Conservation (phyloP, 768 basidiomycete species). For the Infundibulicybe gibba region DNA sequence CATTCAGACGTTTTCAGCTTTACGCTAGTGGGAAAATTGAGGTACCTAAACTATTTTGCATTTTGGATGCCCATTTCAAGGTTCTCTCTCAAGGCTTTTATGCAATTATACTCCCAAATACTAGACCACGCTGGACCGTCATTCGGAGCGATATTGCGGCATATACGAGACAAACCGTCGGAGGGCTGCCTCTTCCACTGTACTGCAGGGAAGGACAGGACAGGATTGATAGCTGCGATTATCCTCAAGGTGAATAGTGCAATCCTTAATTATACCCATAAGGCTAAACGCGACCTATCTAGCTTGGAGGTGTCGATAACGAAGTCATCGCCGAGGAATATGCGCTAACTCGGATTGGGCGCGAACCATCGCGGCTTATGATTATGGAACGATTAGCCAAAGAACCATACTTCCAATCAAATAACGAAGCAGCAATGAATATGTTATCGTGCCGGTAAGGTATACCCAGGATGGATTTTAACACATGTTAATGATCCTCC, state of each 20-base stretch:
- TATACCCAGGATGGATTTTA: not conserved
- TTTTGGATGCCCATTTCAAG: not conserved
- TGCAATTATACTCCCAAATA: constrained; percentile 79
- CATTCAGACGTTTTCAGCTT: constrained; percentile 57
- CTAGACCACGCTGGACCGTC: constrained; percentile 67
- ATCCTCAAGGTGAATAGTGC: constrained; percentile 54
- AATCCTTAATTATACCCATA: not conserved
- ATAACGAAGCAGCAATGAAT: constrained; percentile 74
- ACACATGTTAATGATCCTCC: constrained; percentile 2
- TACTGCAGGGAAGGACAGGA: constrained; percentile 84
- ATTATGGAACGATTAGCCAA: constrained; percentile 65
- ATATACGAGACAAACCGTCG: constrained; percentile 66
- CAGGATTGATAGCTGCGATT: constrained; percentile 72
- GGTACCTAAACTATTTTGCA: constrained; percentile 27
- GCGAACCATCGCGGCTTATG: constrained; percentile 72
- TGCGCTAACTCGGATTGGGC: constrained; percentile 71
- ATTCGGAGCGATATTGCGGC: constrained; percentile 69
- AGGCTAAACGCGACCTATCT: not conserved
- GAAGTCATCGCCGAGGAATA: constrained; percentile 69
- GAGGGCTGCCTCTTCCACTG: constrained; percentile 74
- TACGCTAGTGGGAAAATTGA: constrained; percentile 82
- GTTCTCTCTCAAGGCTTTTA: constrained; percentile 60
- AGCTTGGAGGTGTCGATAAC: constrained; percentile 75
- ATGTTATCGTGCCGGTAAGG: constrained; percentile 77
- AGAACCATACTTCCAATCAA: constrained; percentile 71